Evolutionary conservation across 495 filamentous ascomycete species (phyloP).

Genomic region (Trichoderma asperelloides): DNA sequence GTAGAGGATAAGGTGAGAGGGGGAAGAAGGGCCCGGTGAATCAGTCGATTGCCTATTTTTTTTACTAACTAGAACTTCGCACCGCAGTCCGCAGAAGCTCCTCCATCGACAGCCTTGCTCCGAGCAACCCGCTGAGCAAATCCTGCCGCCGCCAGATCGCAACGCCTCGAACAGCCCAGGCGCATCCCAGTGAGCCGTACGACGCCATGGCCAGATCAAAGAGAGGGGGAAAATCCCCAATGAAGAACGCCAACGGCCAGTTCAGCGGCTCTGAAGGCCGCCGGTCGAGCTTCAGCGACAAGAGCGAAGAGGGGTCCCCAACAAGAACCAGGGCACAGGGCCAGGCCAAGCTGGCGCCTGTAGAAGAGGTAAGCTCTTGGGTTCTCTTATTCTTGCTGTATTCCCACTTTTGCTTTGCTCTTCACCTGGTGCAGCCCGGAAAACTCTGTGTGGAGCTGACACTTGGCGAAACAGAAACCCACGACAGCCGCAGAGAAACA

Average conservation of each 20-base stretch:
- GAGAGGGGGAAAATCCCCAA: conserved; percentile 76
- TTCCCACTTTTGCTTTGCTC: no score
- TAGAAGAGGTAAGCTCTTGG: conserved; percentile 26
- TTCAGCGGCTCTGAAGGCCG: conserved; percentile 37
- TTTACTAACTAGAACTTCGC: neutral
- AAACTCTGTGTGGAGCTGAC: neutral
- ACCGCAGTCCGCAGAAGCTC: neutral
- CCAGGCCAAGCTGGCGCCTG: neutral
- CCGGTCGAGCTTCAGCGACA: conserved; percentile 67
- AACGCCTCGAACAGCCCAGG: neutral
- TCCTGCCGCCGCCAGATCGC: neutral
- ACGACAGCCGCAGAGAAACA: conserved; percentile 17
- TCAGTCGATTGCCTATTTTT: neutral
- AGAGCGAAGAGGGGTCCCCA: conserved; percentile 61
- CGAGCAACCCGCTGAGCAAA: conserved; percentile 1
- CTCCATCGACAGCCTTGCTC: neutral
- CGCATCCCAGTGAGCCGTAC: neutral
- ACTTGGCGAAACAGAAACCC: conserved; percentile 22
- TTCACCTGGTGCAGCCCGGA: no score
- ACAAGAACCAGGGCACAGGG: conserved; percentile 31
- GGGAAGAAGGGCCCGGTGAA: neutral
- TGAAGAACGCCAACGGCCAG: conserved; percentile 46
- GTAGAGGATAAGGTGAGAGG: neutral
- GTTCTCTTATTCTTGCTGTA: neutral
- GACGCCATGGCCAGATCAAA: conserved; percentile 30